These are phyloP conservation scores for Cyberlindnera americana DNA, from an alignment of 805 yeast species.

Conservation along the genomic window DNA sequence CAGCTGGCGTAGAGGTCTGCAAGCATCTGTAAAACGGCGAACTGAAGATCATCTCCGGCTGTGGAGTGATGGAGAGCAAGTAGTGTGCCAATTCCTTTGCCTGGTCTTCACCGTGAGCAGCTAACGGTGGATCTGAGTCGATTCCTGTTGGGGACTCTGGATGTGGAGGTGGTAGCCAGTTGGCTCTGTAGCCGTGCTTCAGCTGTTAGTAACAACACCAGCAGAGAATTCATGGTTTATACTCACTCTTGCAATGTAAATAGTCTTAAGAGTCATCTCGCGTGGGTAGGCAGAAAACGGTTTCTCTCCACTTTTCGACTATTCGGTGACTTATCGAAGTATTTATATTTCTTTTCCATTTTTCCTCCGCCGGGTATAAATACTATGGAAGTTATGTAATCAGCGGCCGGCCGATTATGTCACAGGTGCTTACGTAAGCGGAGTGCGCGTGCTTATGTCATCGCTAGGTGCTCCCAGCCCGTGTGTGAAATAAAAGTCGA, in stretches of 20 bases:
- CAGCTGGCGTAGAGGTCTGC: slow-evolving; percentile 73
- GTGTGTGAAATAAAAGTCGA: too few relatives aligned
- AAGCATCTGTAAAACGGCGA: slow-evolving; percentile 91
- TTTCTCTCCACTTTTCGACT: too few relatives aligned
- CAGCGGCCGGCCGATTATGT: too few relatives aligned
- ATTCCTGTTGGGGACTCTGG: slow-evolving; percentile 85
- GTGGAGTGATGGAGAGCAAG: slow-evolving; percentile 46
- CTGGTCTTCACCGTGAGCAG: slow-evolving; percentile 85
- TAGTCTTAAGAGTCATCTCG: slow-evolving; percentile 48
- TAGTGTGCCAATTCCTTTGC: slow-evolving; percentile 74
- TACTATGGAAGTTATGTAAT: too few relatives aligned
- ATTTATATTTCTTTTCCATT: too few relatives aligned
- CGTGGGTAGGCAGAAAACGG: too few relatives aligned
- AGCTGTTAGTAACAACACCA: background rate
- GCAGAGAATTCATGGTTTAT: background rate
- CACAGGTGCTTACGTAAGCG: too few relatives aligned
- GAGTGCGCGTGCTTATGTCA: too few relatives aligned
- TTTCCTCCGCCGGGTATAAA: too few relatives aligned
- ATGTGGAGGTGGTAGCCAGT: slow-evolving; percentile 74
- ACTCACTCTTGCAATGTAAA: slow-evolving; percentile 58
- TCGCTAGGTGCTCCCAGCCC: too few relatives aligned
- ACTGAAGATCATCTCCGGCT: slow-evolving; percentile 67
- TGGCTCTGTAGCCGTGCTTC: slow-evolving; percentile 83
- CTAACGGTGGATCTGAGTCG: slow-evolving; percentile 83
- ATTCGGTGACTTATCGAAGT: too few relatives aligned